A percentile compares a stretch with the other conserved stretches of the same genome.
These are phyloP conservation scores for Orbilia brochopaga DNA, from an alignment of 2,329 filamentous ascomycete species.

Conservation along the genomic window DNA sequence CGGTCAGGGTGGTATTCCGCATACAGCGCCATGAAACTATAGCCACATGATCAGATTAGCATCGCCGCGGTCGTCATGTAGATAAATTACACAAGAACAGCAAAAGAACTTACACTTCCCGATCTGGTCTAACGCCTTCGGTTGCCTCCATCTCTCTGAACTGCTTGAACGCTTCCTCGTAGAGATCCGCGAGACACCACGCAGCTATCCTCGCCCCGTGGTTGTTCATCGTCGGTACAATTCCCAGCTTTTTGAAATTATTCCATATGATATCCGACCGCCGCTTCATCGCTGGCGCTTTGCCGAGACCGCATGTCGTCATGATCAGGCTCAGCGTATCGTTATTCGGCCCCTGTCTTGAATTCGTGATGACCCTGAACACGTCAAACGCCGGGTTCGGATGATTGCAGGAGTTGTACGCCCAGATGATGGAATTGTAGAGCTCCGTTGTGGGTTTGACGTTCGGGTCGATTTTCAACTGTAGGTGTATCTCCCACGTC, in stretches of 20 bases:
- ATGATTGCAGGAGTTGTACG: constrained; percentile 74
- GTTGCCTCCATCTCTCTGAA: constrained; percentile 71
- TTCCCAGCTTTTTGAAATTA: constrained; percentile 73
- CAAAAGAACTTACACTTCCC: constrained; percentile 69
- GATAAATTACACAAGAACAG: constrained; percentile 13
- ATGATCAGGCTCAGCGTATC: constrained; percentile 81
- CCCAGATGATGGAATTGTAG: constrained; percentile 85
- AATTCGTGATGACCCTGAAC: constrained; percentile 83
- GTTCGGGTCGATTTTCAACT: constrained; percentile 88
- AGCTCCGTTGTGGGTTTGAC: constrained; percentile 77
- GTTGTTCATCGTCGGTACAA: constrained; percentile 75
- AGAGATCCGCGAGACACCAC: constrained; percentile 73
- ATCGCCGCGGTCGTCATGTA: no score
- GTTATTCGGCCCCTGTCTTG: constrained; percentile 83
- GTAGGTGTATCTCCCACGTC: constrained; percentile 81
- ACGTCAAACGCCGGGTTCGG: constrained; percentile 73
- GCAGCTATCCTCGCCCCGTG: constrained; percentile 79
- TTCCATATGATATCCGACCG: constrained; percentile 73
- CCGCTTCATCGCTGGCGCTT: constrained; percentile 63
- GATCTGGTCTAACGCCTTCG: constrained; percentile 71
- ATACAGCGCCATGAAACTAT: constrained; percentile 48
- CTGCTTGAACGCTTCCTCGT: constrained; percentile 71
- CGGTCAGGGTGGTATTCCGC: constrained; percentile 58
- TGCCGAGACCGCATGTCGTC: constrained; percentile 72
- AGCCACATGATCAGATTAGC: constrained; percentile 2